phyloP scores from a whole-genome alignment of 352 stramenopile species.

The Globisporangium paroecandrum region DNA sequence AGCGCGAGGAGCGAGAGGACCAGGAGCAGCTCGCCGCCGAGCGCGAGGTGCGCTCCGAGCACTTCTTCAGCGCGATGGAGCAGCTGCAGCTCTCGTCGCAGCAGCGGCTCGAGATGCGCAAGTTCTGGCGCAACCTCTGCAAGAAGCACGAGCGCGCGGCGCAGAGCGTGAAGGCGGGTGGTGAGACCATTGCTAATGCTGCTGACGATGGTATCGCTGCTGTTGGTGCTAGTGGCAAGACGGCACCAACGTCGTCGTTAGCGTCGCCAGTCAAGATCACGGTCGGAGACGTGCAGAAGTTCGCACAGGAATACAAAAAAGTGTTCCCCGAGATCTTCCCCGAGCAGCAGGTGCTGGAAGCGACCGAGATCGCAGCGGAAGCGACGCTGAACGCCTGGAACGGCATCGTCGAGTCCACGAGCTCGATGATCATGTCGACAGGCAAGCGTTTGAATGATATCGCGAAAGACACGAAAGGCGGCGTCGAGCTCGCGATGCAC shows the following conservation, averaged over 20 bases:
- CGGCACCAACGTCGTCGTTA: not conserved
- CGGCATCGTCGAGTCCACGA: slow-evolving; percentile 73
- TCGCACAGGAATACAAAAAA: slow-evolving; percentile 77
- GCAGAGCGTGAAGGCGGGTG: not conserved
- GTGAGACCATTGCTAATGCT: not conserved
- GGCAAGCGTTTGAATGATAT: slow-evolving; percentile 82
- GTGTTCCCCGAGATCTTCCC: slow-evolving; percentile 81
- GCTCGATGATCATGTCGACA: slow-evolving; percentile 75
- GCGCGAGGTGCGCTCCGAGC: slow-evolving; percentile 45
- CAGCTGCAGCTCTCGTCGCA: slow-evolving; percentile 47
- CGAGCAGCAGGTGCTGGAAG: slow-evolving; percentile 58
- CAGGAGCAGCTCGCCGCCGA: slow-evolving; percentile 50
- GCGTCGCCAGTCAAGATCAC: slow-evolving; percentile 24
- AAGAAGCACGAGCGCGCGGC: slow-evolving; percentile 27
- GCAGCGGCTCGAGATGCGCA: slow-evolving; percentile 66
- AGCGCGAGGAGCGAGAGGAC: slow-evolving; percentile 71
- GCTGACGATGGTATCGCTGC: not conserved
- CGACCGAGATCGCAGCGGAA: slow-evolving; percentile 42
- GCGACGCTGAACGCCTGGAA: slow-evolving; percentile 40
- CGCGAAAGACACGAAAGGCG: slow-evolving; percentile 79
- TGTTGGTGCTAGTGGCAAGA: not conserved
- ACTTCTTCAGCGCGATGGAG: slow-evolving; percentile 71
- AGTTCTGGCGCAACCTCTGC: slow-evolving; percentile 75
- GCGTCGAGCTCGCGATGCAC: slow-evolving; percentile 80
- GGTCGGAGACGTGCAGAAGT: slow-evolving; percentile 69